A percentile compares a stretch with the other conserved stretches of the same genome.
These are phyloP conservation scores for Neurospora tetraspora DNA, from an alignment of 495 filamentous ascomycete genomes.

Conservation along the genomic window DNA sequence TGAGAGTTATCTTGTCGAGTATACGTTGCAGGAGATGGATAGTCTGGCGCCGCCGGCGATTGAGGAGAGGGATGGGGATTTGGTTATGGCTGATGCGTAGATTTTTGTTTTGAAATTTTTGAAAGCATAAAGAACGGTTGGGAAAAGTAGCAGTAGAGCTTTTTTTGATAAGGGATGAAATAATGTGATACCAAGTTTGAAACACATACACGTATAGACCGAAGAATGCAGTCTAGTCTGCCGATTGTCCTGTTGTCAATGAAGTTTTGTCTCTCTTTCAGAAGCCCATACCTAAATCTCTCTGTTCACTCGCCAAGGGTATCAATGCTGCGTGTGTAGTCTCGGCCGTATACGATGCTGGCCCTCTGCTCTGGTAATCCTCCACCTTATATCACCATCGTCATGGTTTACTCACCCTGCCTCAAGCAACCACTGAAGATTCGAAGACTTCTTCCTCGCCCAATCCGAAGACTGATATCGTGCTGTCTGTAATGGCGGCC, in stretches of 20 bases:
- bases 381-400: background rate
- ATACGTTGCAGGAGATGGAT: conserved; percentile 89
- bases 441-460: background rate
- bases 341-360: background rate
- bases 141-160: background rate
- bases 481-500: background rate
- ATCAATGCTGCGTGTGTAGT: background rate
- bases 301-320: background rate
- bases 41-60: conserved; percentile 41
- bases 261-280: background rate
- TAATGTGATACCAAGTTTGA: background rate
- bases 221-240: background rate
- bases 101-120: background rate
- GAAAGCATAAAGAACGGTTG: background rate
- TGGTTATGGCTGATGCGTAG: conserved; percentile 32
- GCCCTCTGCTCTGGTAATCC: background rate
- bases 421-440: background rate
- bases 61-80: conserved; percentile 26
- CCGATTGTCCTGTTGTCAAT: background rate
- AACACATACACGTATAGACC: background rate
- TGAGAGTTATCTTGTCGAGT: conserved; percentile 89
- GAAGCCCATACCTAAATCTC: background rate
- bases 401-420: background rate
- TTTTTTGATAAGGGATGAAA: background rate
- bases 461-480: background rate